These are phyloP conservation scores for Scenedesmus sp. DNA, from an alignment of 163 green algal genomes.

Conservation along the genomic window DNA sequence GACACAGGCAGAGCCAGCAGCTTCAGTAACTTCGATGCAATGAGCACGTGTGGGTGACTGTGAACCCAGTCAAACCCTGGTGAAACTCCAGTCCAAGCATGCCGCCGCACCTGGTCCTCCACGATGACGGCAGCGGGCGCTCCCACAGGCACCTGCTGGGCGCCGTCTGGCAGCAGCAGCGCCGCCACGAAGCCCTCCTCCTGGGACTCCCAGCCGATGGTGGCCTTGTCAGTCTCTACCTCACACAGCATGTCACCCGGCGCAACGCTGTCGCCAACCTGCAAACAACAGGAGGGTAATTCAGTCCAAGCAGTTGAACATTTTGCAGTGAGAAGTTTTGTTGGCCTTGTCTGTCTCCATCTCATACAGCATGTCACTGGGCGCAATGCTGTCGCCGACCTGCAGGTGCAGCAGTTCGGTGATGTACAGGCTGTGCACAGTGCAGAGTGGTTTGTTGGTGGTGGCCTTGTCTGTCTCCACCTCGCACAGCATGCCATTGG, in stretches of 20 bases:
- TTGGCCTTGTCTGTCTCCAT: neutral
- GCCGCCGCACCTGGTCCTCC: slow-evolving; percentile 81
- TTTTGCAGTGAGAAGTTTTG: neutral
- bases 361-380: neutral
- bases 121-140: slow-evolving; percentile 89
- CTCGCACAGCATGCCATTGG: neutral
- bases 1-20: neutral
- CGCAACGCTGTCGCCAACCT: slow-evolving; percentile 78
- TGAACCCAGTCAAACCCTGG: too few relatives aligned
- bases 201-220: slow-evolving; percentile 88
- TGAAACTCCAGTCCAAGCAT: neutral
- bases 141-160: slow-evolving; percentile 86
- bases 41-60: too few relatives aligned
- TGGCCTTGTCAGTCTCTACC: slow-evolving; percentile 96
- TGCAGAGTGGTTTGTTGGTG: too few relatives aligned
- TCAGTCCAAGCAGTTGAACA: slow-evolving; percentile 1
- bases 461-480: neutral
- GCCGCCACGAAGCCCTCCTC: slow-evolving; percentile 97
- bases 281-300: neutral
- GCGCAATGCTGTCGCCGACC: neutral
- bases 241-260: slow-evolving; percentile 90
- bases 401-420: too few relatives aligned
- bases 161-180: slow-evolving; percentile 85
- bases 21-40: neutral
- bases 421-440: too few relatives aligned